Evolutionary conservation across 108 stramenopile genomes (phyloP).

Genomic region (Nannochloropsis granulata): DNA sequence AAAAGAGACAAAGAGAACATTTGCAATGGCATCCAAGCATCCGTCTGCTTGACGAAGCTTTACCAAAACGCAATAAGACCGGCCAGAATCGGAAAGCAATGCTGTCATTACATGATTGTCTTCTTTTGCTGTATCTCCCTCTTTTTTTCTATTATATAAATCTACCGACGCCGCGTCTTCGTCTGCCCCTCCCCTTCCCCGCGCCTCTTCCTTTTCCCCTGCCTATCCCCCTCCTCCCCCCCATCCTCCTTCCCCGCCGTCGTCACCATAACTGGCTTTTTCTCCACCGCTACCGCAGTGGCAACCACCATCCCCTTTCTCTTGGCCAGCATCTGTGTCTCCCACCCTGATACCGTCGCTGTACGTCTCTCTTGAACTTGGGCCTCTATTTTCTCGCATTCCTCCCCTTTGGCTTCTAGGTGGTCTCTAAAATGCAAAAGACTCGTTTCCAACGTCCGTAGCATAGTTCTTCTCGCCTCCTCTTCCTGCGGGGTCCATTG

Average conservation of each 20-base stretch:
- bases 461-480: background rate
- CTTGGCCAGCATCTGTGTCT: background rate
- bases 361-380: background rate
- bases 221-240: background rate
- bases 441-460: constrained; percentile 9
- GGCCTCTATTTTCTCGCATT: background rate
- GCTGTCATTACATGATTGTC: too few species aligned
- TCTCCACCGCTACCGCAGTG: background rate
- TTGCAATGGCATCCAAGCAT: too few species aligned
- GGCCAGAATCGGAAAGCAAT: too few species aligned
- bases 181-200: background rate
- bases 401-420: constrained; percentile 1
- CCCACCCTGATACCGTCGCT: background rate
- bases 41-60: too few species aligned
- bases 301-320: background rate
- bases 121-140: too few species aligned
- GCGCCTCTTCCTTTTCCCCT: background rate
- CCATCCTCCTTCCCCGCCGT: background rate
- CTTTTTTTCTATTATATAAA: too few species aligned
- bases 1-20: too few species aligned
- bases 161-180: background rate
- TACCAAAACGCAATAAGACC: too few species aligned
- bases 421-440: constrained; percentile 5
- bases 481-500: background rate
- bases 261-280: background rate